Conservation (phyloP, 163 green algal species). For the Chloromonas sp. region DNA sequence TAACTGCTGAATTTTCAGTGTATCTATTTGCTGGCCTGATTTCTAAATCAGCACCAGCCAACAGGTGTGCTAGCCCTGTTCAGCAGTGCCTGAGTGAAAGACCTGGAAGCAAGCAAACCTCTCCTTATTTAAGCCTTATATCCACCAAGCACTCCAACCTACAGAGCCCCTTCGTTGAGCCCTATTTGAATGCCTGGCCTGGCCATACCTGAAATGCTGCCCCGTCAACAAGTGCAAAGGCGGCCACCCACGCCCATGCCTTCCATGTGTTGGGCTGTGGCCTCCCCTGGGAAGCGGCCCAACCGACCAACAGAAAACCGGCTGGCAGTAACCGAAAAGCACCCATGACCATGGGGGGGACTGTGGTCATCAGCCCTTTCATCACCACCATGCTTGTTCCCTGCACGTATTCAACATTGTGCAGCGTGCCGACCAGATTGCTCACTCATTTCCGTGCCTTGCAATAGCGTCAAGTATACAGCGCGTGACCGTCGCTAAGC, state of each 20-base stretch:
- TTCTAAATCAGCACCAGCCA: neutral
- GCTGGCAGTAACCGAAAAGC: slow-evolving; percentile 84
- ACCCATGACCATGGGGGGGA: slow-evolving; percentile 80
- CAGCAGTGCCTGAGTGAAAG: too few relatives aligned
- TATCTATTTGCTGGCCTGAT: neutral
- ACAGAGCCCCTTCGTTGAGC: too few relatives aligned
- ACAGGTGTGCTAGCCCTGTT: neutral
- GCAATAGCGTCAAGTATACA: too few relatives aligned
- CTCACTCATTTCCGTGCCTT: too few relatives aligned
- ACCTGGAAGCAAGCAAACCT: too few relatives aligned
- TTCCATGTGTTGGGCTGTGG: slow-evolving; percentile 48
- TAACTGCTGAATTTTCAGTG: neutral
- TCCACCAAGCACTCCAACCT: too few relatives aligned
- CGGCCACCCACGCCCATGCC: slow-evolving; percentile 78
- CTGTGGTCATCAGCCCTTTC: slow-evolving; percentile 64
- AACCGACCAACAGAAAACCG: slow-evolving; percentile 76
- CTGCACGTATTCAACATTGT: neutral
- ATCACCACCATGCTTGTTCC: slow-evolving; percentile 1
- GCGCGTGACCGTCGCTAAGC: too few relatives aligned
- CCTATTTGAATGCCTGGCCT: neutral
- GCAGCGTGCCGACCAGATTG: too few relatives aligned
- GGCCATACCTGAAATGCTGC: slow-evolving; percentile 82
- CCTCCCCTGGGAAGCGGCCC: slow-evolving; percentile 59
- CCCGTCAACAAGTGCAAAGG: slow-evolving; percentile 88
- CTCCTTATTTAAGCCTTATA: too few relatives aligned